These are phyloP conservation scores for Candida methanosorbosa DNA, from an alignment of 805 yeast species.

Conservation along the genomic window DNA sequence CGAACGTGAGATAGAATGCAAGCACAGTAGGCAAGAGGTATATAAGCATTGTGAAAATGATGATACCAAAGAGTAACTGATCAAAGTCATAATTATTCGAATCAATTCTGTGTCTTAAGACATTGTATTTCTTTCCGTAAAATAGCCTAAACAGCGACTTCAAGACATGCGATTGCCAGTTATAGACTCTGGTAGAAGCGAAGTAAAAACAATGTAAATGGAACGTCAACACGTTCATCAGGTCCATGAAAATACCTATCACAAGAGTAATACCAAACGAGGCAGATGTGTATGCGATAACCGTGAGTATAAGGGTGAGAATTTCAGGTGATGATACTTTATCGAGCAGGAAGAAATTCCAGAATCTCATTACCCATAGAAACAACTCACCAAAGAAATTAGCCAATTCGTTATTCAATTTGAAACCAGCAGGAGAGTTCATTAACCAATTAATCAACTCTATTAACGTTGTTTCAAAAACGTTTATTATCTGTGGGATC, in stretches of 20 bases:
- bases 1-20: slow-evolving; percentile 76
- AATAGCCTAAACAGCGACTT: slow-evolving; percentile 75
- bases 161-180: slow-evolving; percentile 62
- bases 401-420: slow-evolving; percentile 80
- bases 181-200: slow-evolving; percentile 71
- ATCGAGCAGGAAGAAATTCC: slow-evolving; percentile 26
- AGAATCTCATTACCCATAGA: slow-evolving; percentile 73
- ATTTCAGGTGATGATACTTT: slow-evolving; percentile 1
- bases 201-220: slow-evolving; percentile 73
- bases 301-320: slow-evolving; percentile 7
- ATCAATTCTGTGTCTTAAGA: slow-evolving; percentile 79
- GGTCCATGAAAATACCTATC: slow-evolving; percentile 58
- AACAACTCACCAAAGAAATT: slow-evolving; percentile 79
- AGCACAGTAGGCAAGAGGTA: slow-evolving; percentile 81
- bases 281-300: slow-evolving; percentile 9
- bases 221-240: slow-evolving; percentile 49
- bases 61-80: slow-evolving; percentile 80
- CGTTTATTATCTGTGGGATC: neutral
- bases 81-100: slow-evolving; percentile 77
- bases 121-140: slow-evolving; percentile 82
- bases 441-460: slow-evolving; percentile 63
- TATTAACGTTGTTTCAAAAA: slow-evolving; percentile 11
- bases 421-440: slow-evolving; percentile 89
- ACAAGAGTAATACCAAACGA: slow-evolving; percentile 60
- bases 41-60: slow-evolving; percentile 70